phyloP scores from a whole-genome alignment of 1,139 yeast genomes.

The Candida albicans region DNA sequence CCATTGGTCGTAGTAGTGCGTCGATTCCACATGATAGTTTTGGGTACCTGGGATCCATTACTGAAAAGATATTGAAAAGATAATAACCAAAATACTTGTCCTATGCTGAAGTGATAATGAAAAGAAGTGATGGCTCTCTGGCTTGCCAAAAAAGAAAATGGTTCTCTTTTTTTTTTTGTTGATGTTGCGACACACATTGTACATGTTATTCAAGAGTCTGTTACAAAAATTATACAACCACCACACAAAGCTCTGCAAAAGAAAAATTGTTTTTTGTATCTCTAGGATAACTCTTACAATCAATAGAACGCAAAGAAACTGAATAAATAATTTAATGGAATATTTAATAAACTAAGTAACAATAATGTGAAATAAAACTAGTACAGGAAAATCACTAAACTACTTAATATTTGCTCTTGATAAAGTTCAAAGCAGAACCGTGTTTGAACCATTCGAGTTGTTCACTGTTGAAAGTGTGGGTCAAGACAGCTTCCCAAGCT shows the following conservation, averaged over 20 bases:
- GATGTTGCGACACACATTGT: too few relatives aligned
- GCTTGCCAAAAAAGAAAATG: too few relatives aligned
- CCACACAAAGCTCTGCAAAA: background rate
- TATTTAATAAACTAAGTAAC: background rate
- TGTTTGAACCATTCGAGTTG: conserved; percentile 99
- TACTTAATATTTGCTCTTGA: background rate
- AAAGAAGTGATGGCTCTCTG: too few relatives aligned
- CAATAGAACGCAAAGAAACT: background rate
- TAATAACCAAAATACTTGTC: too few relatives aligned
- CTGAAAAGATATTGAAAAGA: background rate
- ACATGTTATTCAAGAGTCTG: too few relatives aligned
- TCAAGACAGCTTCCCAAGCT: conserved; percentile 83
- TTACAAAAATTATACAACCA: too few relatives aligned
- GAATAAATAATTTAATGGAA: background rate
- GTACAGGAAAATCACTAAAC: background rate
- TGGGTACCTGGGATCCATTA: conserved; percentile 6
- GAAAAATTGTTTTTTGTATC: background rate
- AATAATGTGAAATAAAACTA: background rate
- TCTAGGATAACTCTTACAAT: background rate
- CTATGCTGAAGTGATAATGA: too few relatives aligned
- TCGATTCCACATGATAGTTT: conserved; percentile 16
- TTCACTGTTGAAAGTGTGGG: conserved; percentile 94
- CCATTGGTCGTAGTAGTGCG: conserved; percentile 20
- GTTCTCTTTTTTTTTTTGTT: too few relatives aligned
- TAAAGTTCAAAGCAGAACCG: conserved; percentile 93